phyloP scores from a whole-genome alignment of 176 grass and related monocot species.

The Musa beccarii region DNA sequence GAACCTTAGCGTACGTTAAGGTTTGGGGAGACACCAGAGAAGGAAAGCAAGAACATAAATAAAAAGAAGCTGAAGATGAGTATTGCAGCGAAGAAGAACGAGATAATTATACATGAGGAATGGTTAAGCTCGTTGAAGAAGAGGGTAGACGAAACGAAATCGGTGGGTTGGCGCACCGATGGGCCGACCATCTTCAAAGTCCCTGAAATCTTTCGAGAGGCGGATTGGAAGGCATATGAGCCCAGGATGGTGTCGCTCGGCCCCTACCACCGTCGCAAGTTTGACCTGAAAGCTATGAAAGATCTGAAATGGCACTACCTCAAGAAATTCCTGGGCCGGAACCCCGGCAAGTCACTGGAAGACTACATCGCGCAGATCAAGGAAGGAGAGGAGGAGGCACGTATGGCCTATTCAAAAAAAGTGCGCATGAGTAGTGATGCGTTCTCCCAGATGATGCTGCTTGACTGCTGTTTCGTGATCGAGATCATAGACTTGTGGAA shows the following conservation, averaged over 20 bases:
- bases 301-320: neutral
- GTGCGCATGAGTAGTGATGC: neutral
- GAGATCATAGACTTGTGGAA: neutral
- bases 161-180: no score
- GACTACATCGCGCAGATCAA: neutral
- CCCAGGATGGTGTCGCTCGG: constrained; percentile 6
- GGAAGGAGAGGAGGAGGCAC: rapidly evolving
- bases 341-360: neutral
- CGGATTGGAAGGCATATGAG: neutral
- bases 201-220: neutral
- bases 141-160: no score
- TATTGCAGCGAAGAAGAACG: no score
- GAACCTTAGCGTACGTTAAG: no score
- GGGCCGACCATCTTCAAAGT: neutral
- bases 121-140: no score
- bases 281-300: neutral
- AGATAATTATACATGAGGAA: no score
- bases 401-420: neutral
- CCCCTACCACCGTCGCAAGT: constrained; percentile 1
- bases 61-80: no score
- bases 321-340: neutral
- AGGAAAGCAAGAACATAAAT: no score
- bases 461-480: constrained; percentile 18
- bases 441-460: neutral
- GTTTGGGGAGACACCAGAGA: no score